Base-by-base conservation (phyloP, 306 rosid genomes). In the Arachis stenosperma region DNA sequence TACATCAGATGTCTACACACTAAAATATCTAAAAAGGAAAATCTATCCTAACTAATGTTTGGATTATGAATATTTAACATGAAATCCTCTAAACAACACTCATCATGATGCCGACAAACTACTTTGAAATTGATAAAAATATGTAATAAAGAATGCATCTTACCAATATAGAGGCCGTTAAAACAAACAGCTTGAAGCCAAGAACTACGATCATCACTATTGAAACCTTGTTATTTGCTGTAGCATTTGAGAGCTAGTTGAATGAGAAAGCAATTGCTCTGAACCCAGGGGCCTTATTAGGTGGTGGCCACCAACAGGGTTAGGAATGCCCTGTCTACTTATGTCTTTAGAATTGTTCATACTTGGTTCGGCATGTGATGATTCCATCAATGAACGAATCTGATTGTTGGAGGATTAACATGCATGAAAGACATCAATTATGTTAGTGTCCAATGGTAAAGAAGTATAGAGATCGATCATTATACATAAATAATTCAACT, bases 351-450 rank as follows among this genome's bases (percentile, higher is more conserved):
- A 81, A 65, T 47, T 84, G 74, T 72, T 88, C 42, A 70, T 50
- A 67, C 73, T 88, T 44, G 88, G 57, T 73, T 91, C 90, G 0
- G 87, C 29, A 66, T 70, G 69, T 27, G 92, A 76, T 6, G 98
- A 82, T 82, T 87, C 97, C 91, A 85, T 87, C 78, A 90, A 58
- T 14, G 84, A 39, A 70, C 92, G 93, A 69, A 95, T 81, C 99
- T 95, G 89, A 87, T 47, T 54, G 81, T 53, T 53, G 85, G 67
- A 61, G 17, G 8, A 50, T 65, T 40, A 43, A 65, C 61, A 76
- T 69, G 58, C 59, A 73, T 65, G 12, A 61, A 72, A 36, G 60
- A 61, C 37, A 50, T 61, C 80, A 75, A 43, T 52, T 67, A 58
- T 66, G 59, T 39, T 55, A 36, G 52, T 69, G 29, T 54, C 39